Conservation (phyloP, 2,329 filamentous ascomycete species). For the Byssoonygena ceratinophila region DNA sequence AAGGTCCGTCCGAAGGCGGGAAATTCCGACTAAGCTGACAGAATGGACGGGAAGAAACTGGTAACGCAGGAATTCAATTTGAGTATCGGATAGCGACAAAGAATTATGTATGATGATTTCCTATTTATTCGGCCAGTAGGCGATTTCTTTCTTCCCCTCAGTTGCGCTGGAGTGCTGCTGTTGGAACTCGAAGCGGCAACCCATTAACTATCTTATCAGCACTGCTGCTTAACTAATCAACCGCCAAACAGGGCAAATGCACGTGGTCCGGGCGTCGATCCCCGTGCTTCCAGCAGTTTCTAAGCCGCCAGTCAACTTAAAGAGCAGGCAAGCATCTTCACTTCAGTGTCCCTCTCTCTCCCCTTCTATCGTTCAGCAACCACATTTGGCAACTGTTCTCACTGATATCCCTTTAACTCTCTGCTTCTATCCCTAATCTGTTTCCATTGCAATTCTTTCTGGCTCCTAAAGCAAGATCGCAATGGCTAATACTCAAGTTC, state of each 20-base stretch:
- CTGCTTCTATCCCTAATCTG: slow-evolving; percentile 13
- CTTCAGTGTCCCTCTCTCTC: background rate
- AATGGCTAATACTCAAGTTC: slow-evolving; percentile 30
- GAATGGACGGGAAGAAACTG: background rate
- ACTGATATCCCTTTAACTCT: background rate
- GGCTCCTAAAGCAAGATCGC: slow-evolving; percentile 13
- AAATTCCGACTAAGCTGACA: background rate
- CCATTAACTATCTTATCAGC: slow-evolving; percentile 8
- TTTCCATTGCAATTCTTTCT: slow-evolving; percentile 12
- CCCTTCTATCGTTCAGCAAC: slow-evolving; percentile 12
- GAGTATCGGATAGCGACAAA: background rate
- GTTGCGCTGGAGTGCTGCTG: background rate
- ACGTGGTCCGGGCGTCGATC: slow-evolving; percentile 10
- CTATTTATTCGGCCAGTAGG: background rate
- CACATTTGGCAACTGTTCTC: slow-evolving; percentile 4
- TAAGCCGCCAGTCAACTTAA: slow-evolving; percentile 19
- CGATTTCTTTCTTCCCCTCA: background rate
- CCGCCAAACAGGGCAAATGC: slow-evolving; percentile 3
- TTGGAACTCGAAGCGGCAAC: too few relatives aligned
- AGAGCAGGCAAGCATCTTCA: background rate
- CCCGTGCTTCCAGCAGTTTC: slow-evolving; percentile 34
- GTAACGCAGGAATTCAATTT: too few relatives aligned
- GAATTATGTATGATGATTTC: background rate
- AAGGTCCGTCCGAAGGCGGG: background rate
- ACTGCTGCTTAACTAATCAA: background rate